Evolutionary conservation across 768 basidiomycete genomes (phyloP), one percentile per base, ranked within the genome.

Genomic region (Lepiota brunneoincarnata): DNA sequence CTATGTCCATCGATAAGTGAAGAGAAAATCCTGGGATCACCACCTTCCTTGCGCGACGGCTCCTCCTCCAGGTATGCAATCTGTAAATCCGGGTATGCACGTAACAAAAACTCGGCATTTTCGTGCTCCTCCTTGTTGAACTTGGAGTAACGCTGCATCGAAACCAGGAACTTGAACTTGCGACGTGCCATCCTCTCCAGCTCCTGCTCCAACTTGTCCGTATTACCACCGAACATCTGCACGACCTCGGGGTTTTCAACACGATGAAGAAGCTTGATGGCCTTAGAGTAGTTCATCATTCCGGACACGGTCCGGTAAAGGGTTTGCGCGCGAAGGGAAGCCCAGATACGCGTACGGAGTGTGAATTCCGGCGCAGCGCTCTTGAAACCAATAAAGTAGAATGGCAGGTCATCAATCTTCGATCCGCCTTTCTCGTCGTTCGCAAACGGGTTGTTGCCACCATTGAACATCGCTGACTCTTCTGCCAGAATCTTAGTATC

Each of bases 221-320:
- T 97, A 73, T 98, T 98, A 12, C 95, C 96, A 37, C 97, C 96
- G 62, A 93, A 98, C 44, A 89, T 80, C 72, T 98, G 96, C 15
- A 99, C 97, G 44, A 99, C 91, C 70, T 99, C 97, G 6, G 97
- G 97, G 73, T 98, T 98, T 75, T 99, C 97, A 39, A 99, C 97
- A 53, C 96, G 93, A 70, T 98, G 96, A n/a, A 99, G 81, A 34
- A 99, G 76, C 69, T 99, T 99, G 84, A 99, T 98, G 11, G 97
- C 97, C 76, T 99, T 99, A 60, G 91, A 86, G 70, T 99, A 98
- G 75, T 99, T 99, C 97, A 98, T 98, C 92, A 99, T 98, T 48
- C 97, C 97, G 34, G 97, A 98, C 15, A 99, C 96, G 12, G 97
- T 99, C 60, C 97, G 86, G 68, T 99, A 98, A 17, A 99, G 83